Percentiles rank a stretch among this genome's conserved stretches.
phyloP scores from a whole-genome alignment of 306 rosid species.

The Begonia loranthoides region DNA sequence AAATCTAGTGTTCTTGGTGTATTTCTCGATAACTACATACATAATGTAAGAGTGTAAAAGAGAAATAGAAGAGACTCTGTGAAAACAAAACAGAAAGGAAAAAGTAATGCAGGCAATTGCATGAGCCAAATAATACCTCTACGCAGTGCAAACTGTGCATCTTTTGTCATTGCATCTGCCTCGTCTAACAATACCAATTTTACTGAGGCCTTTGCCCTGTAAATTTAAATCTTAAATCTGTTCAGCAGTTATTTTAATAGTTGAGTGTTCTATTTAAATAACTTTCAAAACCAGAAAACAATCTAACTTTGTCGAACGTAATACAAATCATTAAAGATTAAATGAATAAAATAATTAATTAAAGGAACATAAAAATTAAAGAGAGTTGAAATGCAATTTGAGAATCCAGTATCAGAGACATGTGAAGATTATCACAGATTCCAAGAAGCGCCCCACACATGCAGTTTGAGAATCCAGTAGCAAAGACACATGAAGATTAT shows the following conservation, averaged over 20 bases:
- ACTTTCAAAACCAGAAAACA: background rate
- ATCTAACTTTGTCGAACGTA: background rate
- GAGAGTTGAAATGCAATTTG: no score
- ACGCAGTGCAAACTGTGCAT: slow-evolving; percentile 91
- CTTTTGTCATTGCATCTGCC: slow-evolving; percentile 99
- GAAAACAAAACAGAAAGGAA: slow-evolving; percentile 3
- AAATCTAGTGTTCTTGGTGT: slow-evolving; percentile 78
- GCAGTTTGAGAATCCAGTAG: no score
- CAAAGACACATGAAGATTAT: background rate
- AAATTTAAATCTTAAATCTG: slow-evolving; percentile 10
- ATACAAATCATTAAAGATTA: background rate
- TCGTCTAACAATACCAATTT: slow-evolving; percentile 81
- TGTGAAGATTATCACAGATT: no score
- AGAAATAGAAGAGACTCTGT: background rate
- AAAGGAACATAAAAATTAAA: no score
- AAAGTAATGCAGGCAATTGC: background rate
- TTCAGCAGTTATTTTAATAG: no score
- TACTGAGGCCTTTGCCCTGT: slow-evolving; percentile 55
- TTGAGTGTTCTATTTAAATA: no score
- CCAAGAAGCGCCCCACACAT: no score
- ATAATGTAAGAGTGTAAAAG: slow-evolving; percentile 2
- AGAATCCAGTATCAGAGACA: no score
- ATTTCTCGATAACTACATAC: slow-evolving; percentile 79
- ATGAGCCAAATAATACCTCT: slow-evolving; percentile 40
- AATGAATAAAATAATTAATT: no score